Evolutionary conservation across 1,284 basidiomycete genomes (phyloP), one percentile per base, ranked within the genome.

Genomic region (Schizopora paradoxa): DNA sequence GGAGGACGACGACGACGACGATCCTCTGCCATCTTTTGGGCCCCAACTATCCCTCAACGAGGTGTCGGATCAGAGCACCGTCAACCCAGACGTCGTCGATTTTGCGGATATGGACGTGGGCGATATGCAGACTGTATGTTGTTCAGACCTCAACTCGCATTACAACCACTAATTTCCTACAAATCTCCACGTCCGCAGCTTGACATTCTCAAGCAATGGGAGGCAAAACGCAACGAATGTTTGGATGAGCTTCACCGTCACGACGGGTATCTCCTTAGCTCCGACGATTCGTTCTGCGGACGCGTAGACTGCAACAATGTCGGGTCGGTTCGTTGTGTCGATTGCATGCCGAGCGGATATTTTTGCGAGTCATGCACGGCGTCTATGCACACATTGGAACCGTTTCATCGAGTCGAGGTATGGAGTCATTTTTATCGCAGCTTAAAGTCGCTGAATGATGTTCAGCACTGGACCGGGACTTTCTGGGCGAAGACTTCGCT

Each of bases 371-470:
- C 4, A 6, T 42, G 41, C 27, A 38, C 33, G 19, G 16, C 3
- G 18, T 10, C 4, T 6, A 3, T 7, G 14, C 41, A 42, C 16
- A 4, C n/a, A 13, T 5, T 4, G 6, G 14, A 18, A 7, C 41
- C 41, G 13, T 14, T 42, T 3, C 41, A 42, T 42, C 41, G 27
- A 10, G 25, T 42, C 3, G 18, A 42, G 27, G 41, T 42, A 14
- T 31, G 8, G 14, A 8, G 14, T 31, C 28, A 14, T 31, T 8
- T 31, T 31, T 8, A 31, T 8, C 10, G 8, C 10, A 31, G 28
- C 14, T 31, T 31, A 31, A 31, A 31, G 10, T 31, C 14, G 10
- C 28, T 10, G 10, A 31, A 31, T 10, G 28, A 8, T 31, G 8
- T 14, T 31, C 14, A 31, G 28, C 8, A 14, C 8, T 31, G 28